Base-by-base conservation (phyloP, 176 grass and related monocot genomes). In the Phoenix dactylifera region DNA sequence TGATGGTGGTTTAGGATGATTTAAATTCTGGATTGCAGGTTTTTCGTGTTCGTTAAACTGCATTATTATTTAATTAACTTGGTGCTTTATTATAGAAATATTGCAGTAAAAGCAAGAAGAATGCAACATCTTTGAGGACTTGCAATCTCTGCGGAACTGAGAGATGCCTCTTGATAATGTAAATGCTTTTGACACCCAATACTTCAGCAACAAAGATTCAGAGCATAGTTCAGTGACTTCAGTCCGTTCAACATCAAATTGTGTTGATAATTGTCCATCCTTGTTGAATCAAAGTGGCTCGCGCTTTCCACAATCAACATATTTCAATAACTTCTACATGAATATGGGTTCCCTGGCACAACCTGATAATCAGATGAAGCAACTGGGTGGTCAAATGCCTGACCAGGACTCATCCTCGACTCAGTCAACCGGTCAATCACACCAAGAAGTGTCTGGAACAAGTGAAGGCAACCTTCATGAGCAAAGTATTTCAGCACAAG, bases 391-490 rank as follows among this genome's bases (percentile, higher is more conserved):
- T 60, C 68, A 50, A 18, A 50, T 60, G 44, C 32, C 16, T 9
- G 16, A 51, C 18, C 55, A 70, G 50, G 56, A 70, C 39, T 70
- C 68, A 24, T 51, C 22, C 6, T 70, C 68, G 51, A 51, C 55
- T 51, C 67, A 70, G 23, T 70, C 68, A 59, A 70, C 55, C 51
- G 19, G 39, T 51, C 54, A 79, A 49, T 83, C 85, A 65, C 82
- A 73, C 48, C 85, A 75, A 75, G 78, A 88, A 63, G 68, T 76
- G 55, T 85, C 92, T 24, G 80, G 67, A 64, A 84, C 80, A 79
- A 90, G 80, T 0, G 92, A 96, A 72, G 77, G 81, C 22, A 75
- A 78, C 71, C 71, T 72, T 67, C 77, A 55, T 15, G 78, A 76
- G 50, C 81, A 82, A 15, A 70, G 81, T 66, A 79, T 61, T 26